Percentiles rank a stretch among this genome's conserved stretches.
Evolutionary conservation across 768 basidiomycete species (phyloP).

Genomic region (Russula brevipes): DNA sequence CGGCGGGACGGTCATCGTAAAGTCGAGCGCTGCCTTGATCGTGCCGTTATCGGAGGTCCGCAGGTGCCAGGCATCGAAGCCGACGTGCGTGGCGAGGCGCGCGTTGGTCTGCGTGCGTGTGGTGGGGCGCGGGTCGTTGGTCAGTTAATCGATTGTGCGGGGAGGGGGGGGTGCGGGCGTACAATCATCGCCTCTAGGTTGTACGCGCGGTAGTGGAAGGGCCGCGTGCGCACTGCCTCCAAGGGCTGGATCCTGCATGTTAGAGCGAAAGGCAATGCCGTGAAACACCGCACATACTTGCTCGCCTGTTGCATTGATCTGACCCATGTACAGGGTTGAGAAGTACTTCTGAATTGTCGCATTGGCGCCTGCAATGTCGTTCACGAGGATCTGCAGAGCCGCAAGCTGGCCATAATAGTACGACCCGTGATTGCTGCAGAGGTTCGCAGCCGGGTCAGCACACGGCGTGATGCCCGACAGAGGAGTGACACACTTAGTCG

Average conservation of each 20-base stretch:
- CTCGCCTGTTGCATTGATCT: conserved; percentile 32
- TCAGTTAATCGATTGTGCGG: neutral
- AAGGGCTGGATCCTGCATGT: conserved; percentile 27
- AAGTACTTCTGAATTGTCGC: conserved; percentile 30
- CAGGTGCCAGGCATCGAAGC: conserved; percentile 29
- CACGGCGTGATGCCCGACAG: neutral
- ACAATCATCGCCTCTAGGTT: conserved; percentile 34
- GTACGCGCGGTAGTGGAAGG: conserved; percentile 34
- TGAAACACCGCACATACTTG: conserved; percentile 9
- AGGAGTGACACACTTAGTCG: conserved; percentile 29
- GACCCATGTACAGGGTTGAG: conserved; percentile 27
- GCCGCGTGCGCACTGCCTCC: conserved; percentile 31
- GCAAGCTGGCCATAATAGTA: conserved; percentile 33
- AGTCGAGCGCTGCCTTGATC: conserved; percentile 33
- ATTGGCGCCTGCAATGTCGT: conserved; percentile 29
- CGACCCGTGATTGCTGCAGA: conserved; percentile 33
- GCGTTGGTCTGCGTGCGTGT: conserved; percentile 27
- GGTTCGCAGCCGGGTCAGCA: neutral
- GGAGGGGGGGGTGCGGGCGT: neutral
- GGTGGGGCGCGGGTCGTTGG: neutral
- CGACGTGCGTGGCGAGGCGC: conserved; percentile 28
- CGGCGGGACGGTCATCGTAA: conserved; percentile 29
- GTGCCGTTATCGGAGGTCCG: conserved; percentile 27
- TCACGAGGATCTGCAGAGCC: conserved; percentile 31
- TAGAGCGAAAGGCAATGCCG: neutral